Conservation (phyloP, 2,329 filamentous ascomycete species). For the Hypomyces rosellus region DNA sequence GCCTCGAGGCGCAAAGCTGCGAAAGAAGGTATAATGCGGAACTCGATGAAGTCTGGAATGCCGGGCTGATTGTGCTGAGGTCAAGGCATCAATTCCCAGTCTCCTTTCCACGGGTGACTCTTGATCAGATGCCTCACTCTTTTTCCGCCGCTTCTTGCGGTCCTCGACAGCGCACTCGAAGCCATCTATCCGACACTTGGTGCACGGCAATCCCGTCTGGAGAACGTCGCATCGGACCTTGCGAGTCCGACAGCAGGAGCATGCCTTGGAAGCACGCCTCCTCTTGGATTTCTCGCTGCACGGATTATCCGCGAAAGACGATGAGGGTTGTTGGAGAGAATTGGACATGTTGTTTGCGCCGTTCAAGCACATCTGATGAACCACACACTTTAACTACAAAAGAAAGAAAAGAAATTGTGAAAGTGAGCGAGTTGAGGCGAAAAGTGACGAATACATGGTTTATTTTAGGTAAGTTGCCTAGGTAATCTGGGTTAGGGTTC, state of each 20-base stretch:
- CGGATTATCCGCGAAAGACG: too few relatives aligned
- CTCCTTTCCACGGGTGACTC: neutral
- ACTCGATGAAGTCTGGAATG: constrained; percentile 8
- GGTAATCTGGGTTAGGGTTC: too few relatives aligned
- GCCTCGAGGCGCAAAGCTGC: constrained; percentile 6
- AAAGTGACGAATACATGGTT: too few relatives aligned
- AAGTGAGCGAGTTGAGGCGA: too few relatives aligned
- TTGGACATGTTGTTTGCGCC: too few relatives aligned
- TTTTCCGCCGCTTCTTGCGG: constrained; percentile 12
- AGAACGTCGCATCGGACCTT: constrained; percentile 23
- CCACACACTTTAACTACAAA: too few relatives aligned
- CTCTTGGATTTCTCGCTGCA: constrained; percentile 2
- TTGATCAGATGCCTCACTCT: constrained; percentile 1
- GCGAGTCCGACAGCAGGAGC: constrained; percentile 17
- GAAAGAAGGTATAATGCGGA: constrained; percentile 13
- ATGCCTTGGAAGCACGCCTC: constrained; percentile 20
- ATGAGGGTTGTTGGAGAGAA: too few relatives aligned
- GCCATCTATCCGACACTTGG: constrained; percentile 21
- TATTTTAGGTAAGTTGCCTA: too few relatives aligned
- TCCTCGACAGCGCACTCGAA: constrained; percentile 15
- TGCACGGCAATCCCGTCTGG: constrained; percentile 18
- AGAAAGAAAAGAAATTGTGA: too few relatives aligned
- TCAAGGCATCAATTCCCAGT: neutral
- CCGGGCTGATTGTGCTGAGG: neutral
- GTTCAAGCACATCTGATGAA: too few relatives aligned